Conservation (phyloP, 306 rosid genomes). For the Vicia villosa region DNA sequence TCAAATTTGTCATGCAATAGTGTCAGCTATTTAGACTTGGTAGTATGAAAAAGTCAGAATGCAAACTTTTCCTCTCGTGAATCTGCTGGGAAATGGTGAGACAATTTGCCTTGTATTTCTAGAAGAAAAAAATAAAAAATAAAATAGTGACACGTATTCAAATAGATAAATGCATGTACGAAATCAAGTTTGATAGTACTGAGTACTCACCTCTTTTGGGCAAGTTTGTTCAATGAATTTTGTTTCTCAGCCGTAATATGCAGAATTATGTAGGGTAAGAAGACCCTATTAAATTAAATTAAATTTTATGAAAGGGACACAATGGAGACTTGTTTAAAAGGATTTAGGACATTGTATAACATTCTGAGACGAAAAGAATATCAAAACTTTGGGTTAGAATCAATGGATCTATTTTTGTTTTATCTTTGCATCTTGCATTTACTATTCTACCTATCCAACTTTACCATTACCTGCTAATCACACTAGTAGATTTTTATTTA, state of each 20-base stretch:
- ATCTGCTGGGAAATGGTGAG: constrained; percentile 16
- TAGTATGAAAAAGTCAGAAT: background rate
- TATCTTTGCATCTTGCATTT: background rate
- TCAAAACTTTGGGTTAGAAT: constrained; percentile 41
- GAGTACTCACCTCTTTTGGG: constrained; percentile 33
- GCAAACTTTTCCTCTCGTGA: constrained; percentile 7
- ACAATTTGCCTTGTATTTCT: constrained; percentile 7
- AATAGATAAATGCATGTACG: constrained; percentile 9
- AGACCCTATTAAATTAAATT: constrained; percentile 5
- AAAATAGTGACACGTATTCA: background rate
- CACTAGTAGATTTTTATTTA: background rate
- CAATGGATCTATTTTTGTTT: constrained; percentile 42
- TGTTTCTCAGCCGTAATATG: constrained; percentile 28
- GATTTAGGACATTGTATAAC: background rate
- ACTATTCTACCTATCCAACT: background rate
- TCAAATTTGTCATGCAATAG: background rate
- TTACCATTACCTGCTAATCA: background rate
- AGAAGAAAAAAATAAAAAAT: background rate
- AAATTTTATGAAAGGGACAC: constrained; percentile 21
- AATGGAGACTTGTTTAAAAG: constrained; percentile 9
- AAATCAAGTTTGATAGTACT: constrained; percentile 37
- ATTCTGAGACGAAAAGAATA: constrained; percentile 13
- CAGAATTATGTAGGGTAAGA: constrained; percentile 32
- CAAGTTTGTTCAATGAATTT: constrained; percentile 47
- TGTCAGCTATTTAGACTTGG: constrained; percentile 1